Base-by-base conservation (phyloP, 257 asterid genomes). In the Lantana camara region DNA sequence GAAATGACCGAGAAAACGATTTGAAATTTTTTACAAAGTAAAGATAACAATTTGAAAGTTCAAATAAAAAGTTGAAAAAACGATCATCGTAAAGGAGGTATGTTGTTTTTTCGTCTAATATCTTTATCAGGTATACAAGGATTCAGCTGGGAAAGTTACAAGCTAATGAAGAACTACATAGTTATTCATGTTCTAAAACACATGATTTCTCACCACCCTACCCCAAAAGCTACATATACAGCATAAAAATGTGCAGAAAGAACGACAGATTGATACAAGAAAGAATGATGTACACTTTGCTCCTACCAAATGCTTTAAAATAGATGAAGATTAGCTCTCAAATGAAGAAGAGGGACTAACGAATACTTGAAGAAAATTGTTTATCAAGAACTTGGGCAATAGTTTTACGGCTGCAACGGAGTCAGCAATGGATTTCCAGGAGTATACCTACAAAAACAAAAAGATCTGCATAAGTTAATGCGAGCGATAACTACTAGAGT, bases 381-480 rank as follows among this genome's bases (percentile, higher is more conserved):
- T 23, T 20, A 11, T 55, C 15, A 58, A 57, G 45, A 63, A 56
- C 53, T 40, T 17, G 65, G 32, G 27, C 53, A 19, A 8, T 41
- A 41, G 12, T 41, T 27, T 66, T 60, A 88, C 23, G 75, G 64
- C 4, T 66, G 82, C 38, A 82, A 78, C 24, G 82, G 79, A 19
- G 75, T 62, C 83, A 89, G 52, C 23, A 74, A 79, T 29, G 94
- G 96, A 78, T 92, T 92, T 49, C 98, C 97, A 9, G 96, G 91
- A 32, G 83, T 77, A 56, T 74, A 75, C 82, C 98, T 92, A 52
- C 40, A 52, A 51, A 35, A 9, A 76, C 65, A 48, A 66, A 49
- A 19, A 41, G 6, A 21, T 15, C 34, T 13, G 16, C 4, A 49
- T 41, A 42, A 30, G 24, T 44, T 50, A 41, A 59, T 29, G 27